These are phyloP conservation scores for Heliosperma pusillum DNA, from an alignment of 148 eudicot genomes.

Conservation along the genomic window DNA sequence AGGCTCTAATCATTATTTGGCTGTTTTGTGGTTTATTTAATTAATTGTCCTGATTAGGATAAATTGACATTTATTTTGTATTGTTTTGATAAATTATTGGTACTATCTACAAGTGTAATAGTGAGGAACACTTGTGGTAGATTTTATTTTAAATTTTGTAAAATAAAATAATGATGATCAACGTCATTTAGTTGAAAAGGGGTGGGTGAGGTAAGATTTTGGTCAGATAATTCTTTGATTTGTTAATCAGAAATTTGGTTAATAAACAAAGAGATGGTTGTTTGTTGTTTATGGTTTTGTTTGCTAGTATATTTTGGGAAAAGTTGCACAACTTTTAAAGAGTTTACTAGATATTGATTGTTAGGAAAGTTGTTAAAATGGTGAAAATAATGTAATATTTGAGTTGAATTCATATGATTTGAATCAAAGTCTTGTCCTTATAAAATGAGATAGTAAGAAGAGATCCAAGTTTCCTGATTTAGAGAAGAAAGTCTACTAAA, in stretches of 20 bases:
- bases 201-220: slow-evolving; percentile 19
- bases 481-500: slow-evolving; percentile 18
- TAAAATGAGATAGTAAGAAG: not conserved
- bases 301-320: slow-evolving; percentile 2
- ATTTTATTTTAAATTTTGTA: not conserved
- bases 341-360: not conserved
- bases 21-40: not conserved
- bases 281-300: not conserved
- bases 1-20: slow-evolving; percentile 10
- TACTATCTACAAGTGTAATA: not conserved
- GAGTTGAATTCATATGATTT: not conserved
- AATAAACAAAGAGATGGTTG: not conserved
- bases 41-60: not conserved
- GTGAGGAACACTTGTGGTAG: not conserved
- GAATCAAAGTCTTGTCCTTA: slow-evolving; percentile 69
- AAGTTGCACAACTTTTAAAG: not conserved
- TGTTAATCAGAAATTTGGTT: not conserved
- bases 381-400: not conserved
- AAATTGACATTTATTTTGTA: not conserved
- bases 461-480: slow-evolving; percentile 27
- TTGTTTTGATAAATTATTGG: not conserved
- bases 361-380: not conserved
- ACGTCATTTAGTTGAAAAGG: slow-evolving; percentile 23
- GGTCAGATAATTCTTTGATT: not conserved
- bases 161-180: not conserved